Base-by-base conservation (phyloP, 2,329 filamentous ascomycete genomes). In the Colletotrichum camelliae region DNA sequence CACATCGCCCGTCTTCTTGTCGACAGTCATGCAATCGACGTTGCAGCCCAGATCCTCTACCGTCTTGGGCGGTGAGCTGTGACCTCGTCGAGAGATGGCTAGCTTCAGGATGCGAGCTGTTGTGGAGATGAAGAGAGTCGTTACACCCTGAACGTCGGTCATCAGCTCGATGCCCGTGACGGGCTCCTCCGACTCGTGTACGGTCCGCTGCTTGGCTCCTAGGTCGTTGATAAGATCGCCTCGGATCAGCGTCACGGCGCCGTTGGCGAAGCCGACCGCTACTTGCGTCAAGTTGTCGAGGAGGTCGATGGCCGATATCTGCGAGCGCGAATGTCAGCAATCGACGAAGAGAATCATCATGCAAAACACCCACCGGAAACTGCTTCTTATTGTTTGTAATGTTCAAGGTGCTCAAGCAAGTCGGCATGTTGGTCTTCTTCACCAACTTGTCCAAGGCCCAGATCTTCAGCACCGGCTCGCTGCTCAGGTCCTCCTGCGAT, bases 141-240 rank as follows among this genome's bases (percentile, higher is more conserved):
- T 97, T 57, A 91, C 81, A 78, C 87, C 89, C 75, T 79, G 75
- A 16, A 87, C 86, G 68, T 93, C 91, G 60, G 89, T 88, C 60
- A 89, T 86, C 76, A 98, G 94, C 81, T 97, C 94, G 16, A 99
- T 93, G 2, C 96, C 96, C 0, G 97, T 99, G 12, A 99, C 93
- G 0, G 97, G 97, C 83, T 99, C 97, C 80, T 98, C 96, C 0
- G 96, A 98, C 82, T 99, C 97, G 85, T 98, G 97, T 12, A 99
- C 95, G 39, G 96, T 97, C 69, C 97, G 92, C 84, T 99, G 97
- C 82, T 95, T 96, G 13, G 96, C 96, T 27, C 97, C 97, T 73
- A 97, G 93, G 83, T 99, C 97, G 83, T 99, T 96, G 80, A 99
- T 95, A 65, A 99, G 88, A 82, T 99, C 97, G 76, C 97, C 97